A percentile compares a stretch with the other conserved stretches of the same genome.
phyloP scores from a whole-genome alignment of 768 basidiomycete genomes.

The Tremella yokohamensis region DNA sequence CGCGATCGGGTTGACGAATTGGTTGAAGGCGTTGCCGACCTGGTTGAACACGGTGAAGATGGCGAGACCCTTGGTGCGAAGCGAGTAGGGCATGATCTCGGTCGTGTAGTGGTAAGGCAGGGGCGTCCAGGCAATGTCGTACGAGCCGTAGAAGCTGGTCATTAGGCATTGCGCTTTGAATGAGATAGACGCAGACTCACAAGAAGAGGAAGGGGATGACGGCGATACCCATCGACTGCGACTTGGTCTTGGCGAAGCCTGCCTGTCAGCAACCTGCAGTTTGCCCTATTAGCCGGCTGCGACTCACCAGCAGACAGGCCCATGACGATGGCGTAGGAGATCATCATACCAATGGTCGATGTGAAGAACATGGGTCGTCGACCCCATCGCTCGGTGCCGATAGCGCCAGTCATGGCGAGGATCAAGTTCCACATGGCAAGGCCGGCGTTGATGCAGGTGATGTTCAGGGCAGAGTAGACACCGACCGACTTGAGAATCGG shows the following conservation, averaged over 20 bases:
- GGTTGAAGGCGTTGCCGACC: slow-evolving; percentile 11
- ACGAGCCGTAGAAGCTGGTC: slow-evolving; percentile 24
- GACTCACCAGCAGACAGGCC: slow-evolving; percentile 12
- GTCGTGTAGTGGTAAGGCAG: slow-evolving; percentile 9
- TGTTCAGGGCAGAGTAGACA: slow-evolving; percentile 26
- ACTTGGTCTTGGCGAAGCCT: slow-evolving; percentile 13
- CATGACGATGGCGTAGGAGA: slow-evolving; percentile 11
- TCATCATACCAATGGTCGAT: neutral
- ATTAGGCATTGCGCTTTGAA: neutral
- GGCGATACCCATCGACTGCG: slow-evolving; percentile 9
- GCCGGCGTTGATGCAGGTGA: slow-evolving; percentile 22
- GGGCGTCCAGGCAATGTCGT: slow-evolving; percentile 17
- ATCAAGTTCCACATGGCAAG: slow-evolving; percentile 17
- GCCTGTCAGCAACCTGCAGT: slow-evolving; percentile 8
- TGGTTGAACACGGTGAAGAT: neutral
- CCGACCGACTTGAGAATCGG: slow-evolving; percentile 11
- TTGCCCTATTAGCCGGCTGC: slow-evolving; percentile 20
- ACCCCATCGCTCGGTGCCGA: slow-evolving; percentile 7
- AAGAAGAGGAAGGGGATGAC: slow-evolving; percentile 49
- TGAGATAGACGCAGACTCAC: slow-evolving; percentile 6
- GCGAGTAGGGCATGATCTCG: slow-evolving; percentile 9
- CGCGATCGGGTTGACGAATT: slow-evolving; percentile 7
- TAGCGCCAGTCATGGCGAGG: slow-evolving; percentile 11
- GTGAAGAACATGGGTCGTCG: slow-evolving; percentile 14
- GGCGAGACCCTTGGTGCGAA: slow-evolving; percentile 11